Conservation (phyloP, 1,139 yeast genomes). For the Kurtzmaniella quercitrusa region DNA sequence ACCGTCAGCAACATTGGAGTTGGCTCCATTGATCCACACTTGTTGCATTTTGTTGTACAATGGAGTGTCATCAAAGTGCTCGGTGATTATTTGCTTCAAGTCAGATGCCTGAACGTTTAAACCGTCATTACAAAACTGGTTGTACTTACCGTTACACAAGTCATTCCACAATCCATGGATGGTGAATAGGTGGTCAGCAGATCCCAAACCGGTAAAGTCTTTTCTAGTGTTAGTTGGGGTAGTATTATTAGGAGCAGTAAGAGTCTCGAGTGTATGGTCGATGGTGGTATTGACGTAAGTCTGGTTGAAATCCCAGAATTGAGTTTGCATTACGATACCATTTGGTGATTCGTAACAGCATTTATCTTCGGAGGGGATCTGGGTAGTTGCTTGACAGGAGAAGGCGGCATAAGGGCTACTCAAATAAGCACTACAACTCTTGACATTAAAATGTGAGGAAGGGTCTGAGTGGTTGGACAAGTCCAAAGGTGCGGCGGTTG, state of each 20-base stretch:
- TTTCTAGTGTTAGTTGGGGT: neutral
- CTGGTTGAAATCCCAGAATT: constrained; percentile 38
- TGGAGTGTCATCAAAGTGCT: constrained; percentile 23
- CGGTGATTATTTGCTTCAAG: constrained; percentile 27
- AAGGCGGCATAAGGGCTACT: constrained; percentile 6
- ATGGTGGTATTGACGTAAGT: constrained; percentile 14
- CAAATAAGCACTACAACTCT: constrained; percentile 5
- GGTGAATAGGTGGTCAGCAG: constrained; percentile 24
- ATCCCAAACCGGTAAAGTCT: constrained; percentile 4
- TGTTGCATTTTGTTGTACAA: constrained; percentile 28
- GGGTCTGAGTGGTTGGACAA: no score
- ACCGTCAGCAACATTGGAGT: constrained; percentile 21
- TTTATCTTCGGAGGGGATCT: constrained; percentile 19
- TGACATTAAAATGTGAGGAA: constrained; percentile 1
- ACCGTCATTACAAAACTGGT: constrained; percentile 27
- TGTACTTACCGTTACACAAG: constrained; percentile 33
- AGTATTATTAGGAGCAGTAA: neutral
- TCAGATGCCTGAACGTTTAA: constrained; percentile 27
- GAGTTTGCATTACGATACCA: constrained; percentile 36
- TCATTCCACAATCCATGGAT: constrained; percentile 43
- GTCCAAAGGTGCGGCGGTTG: constrained; percentile 1
- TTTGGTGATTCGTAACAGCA: constrained; percentile 30
- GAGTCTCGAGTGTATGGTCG: neutral
- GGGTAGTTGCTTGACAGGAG: constrained; percentile 14
- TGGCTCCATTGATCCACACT: constrained; percentile 34